Evolutionary conservation across 1,284 basidiomycete genomes (phyloP), one percentile per base, ranked within the genome.

Genomic region (Leccinum subrobustum): DNA sequence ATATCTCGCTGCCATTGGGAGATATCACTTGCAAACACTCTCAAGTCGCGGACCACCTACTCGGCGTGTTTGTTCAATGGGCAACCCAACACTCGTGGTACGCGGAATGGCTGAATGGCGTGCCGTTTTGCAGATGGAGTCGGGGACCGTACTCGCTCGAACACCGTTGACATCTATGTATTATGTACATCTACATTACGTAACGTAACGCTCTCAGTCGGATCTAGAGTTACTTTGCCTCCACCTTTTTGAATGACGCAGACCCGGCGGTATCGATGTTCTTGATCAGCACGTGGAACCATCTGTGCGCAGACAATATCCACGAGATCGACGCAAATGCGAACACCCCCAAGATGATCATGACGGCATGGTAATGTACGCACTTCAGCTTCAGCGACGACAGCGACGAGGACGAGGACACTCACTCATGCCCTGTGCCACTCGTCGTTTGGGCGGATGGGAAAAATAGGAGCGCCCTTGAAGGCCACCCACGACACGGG

Each of bases 401-500:
- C 31, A 31, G 11, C 31, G 52, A 52, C 48, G 33, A 35, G 3
- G 25, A 50, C 23, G 52, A 53, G 5, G 14, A 25, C 23, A 77
- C 80, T 68, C 61, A 83, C 82, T 88, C 86, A 88, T 89, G 12
- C 74, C 77, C 54, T 74, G 70, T 0, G 83, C 77, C 77, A 0
- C 71, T 76, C 3, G 80, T 71, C n/a, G 65, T 61, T 56, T 80
- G 78, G 2, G 68, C 76, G 0, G 79, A 64, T 4, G 88, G 88
- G 70, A 89, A 90, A 4, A 89, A 63, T 12, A 90, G 76, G 55
- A 90, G 67, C 1, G 88, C 25, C 25, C 70, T 11, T 83, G 67
- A 90, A 90, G 14, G 73, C 63, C 5, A 89, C 86, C 87, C 88
- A 90, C 39, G 82, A 69, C 27, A 87, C 83, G 3, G 88, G 85